Evolutionary conservation across 108 stramenopile species (phyloP).

Genomic region (Stephanodiscus triporus): DNA sequence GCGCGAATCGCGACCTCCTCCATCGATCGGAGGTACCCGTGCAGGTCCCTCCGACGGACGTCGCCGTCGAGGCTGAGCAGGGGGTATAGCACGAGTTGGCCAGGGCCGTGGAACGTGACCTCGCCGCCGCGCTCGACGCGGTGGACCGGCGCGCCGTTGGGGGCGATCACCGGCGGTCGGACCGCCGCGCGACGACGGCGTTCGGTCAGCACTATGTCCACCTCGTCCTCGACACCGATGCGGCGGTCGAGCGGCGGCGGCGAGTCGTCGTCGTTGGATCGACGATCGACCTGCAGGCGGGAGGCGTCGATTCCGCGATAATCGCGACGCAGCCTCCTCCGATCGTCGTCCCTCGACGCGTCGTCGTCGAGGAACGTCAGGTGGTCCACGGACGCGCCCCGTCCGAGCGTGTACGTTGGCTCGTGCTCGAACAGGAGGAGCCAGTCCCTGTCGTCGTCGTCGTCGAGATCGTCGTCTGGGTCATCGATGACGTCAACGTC

Average conservation of each 20-base stretch:
- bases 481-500: not conserved
- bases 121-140: conserved; percentile 97
- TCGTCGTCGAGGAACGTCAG: conserved; percentile 59
- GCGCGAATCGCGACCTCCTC: conserved; percentile 92
- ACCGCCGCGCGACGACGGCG: not conserved
- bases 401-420: conserved; percentile 97
- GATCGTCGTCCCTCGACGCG: conserved; percentile 7
- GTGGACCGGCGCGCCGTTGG: conserved; percentile 79
- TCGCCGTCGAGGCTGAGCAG: conserved; percentile 78
- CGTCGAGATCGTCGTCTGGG: not conserved
- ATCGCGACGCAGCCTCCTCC: conserved; percentile 31
- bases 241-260: not conserved
- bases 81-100: conserved; percentile 96
- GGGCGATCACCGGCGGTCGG: conserved; percentile 64
- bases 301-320: conserved; percentile 50
- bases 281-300: conserved; percentile 12
- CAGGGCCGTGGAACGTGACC: conserved; percentile 98
- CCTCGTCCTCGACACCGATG: conserved; percentile 18
- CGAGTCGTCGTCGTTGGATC: not conserved
- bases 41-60: conserved; percentile 85
- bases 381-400: conserved; percentile 84
- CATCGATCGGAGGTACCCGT: conserved; percentile 92
- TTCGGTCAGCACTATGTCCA: not conserved
- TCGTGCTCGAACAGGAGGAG: conserved; percentile 93
- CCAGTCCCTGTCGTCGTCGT: conserved; percentile 48